Percentiles rank a stretch among this genome's conserved stretches.
These are phyloP conservation scores for Fraxinus sp. DNA, from an alignment of 305 asterid species.

Conservation along the genomic window DNA sequence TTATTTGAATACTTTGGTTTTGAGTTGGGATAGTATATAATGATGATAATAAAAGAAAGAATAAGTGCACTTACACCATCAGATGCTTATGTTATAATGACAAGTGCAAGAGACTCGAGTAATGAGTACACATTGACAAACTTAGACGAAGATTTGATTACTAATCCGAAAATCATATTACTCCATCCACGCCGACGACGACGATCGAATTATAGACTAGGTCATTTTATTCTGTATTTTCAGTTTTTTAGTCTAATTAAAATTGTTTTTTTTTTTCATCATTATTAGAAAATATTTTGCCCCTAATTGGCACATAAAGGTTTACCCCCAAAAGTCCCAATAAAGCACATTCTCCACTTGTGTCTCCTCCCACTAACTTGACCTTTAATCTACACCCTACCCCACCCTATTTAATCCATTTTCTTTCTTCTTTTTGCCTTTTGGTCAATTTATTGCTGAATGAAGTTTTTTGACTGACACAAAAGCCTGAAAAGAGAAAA, in stretches of 20 bases:
- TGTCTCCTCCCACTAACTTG: constrained; percentile 6
- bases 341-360: constrained; percentile 26
- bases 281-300: neutral
- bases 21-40: neutral
- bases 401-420: neutral
- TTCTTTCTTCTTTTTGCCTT: neutral
- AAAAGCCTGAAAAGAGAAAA: neutral
- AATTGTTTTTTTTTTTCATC: neutral
- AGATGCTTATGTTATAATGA: neutral
- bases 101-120: neutral
- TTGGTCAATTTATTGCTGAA: neutral
- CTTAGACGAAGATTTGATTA: neutral
- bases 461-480: neutral
- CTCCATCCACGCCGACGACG: neutral
- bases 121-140: neutral
- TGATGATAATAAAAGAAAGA: neutral
- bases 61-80: constrained; percentile 12
- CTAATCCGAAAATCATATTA: neutral
- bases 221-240: neutral
- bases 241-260: neutral
- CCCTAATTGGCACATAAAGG: neutral
- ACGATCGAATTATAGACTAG: neutral
- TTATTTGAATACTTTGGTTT: neutral
- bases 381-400: neutral
- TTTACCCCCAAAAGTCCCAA: neutral